These are phyloP conservation scores for Catenaria anguillulae DNA, from an alignment of 371 early-diverging fungal species.

Conservation along the genomic window DNA sequence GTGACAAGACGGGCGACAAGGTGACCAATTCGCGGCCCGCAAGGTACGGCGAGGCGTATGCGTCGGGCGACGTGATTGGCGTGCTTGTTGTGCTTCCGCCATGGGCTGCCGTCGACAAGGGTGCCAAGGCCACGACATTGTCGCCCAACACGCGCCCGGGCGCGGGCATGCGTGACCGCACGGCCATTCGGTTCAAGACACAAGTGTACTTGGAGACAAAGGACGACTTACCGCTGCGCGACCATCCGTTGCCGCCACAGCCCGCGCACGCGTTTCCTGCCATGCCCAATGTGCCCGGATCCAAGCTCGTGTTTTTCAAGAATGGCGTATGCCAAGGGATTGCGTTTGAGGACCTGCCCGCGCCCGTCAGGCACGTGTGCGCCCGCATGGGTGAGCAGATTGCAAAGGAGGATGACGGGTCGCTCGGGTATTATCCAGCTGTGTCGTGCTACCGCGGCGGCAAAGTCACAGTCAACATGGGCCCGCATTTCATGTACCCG, in stretches of 20 bases:
- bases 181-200: slow-evolving; percentile 44
- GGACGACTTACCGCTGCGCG: slow-evolving; percentile 39
- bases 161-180: slow-evolving; percentile 26
- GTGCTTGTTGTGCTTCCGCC: slow-evolving; percentile 42
- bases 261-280: background rate
- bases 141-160: background rate
- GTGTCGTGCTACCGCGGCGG: slow-evolving; percentile 50
- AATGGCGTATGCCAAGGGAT: slow-evolving; percentile 48
- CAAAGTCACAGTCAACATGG: slow-evolving; percentile 47
- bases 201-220: slow-evolving; percentile 50
- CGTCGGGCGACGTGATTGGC: slow-evolving; percentile 53
- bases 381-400: slow-evolving; percentile 31
- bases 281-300: slow-evolving; percentile 28
- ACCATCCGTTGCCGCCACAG: slow-evolving; percentile 15
- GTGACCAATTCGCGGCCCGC: slow-evolving; percentile 40
- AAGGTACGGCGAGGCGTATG: slow-evolving; percentile 41
- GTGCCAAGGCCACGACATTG: background rate
- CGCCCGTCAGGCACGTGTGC: slow-evolving; percentile 26
- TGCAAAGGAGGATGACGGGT: slow-evolving; percentile 45
- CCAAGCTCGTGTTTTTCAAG: slow-evolving; percentile 45
- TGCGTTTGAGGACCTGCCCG: slow-evolving; percentile 42
- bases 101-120: slow-evolving; percentile 4
- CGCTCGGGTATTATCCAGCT: slow-evolving; percentile 50
- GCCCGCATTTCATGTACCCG: slow-evolving; percentile 45
- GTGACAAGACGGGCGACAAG: slow-evolving; percentile 48